Conservation (phyloP, 176 grass and related monocot genomes). For the Canna indica region DNA sequence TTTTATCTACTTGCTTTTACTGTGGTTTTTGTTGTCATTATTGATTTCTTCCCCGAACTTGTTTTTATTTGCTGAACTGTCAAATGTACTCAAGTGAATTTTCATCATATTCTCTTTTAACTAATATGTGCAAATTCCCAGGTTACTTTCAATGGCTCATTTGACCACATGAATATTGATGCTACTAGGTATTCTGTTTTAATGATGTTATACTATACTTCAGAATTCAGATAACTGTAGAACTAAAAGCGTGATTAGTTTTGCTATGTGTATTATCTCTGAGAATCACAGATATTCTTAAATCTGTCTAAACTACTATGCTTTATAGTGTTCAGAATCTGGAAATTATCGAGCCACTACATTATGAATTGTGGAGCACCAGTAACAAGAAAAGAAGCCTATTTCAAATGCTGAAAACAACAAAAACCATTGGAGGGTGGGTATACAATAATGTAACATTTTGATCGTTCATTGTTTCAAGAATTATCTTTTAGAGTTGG, state of each 20-base stretch:
- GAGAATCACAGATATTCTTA: neutral
- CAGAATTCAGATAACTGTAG: slow-evolving; percentile 1
- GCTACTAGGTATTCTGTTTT: slow-evolving; percentile 68
- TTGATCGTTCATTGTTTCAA: neutral
- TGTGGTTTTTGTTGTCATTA: too few species aligned
- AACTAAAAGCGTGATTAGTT: neutral
- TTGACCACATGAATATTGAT: slow-evolving; percentile 94
- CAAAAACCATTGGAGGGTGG: slow-evolving; percentile 91
- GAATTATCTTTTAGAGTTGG: neutral
- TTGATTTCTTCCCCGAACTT: neutral
- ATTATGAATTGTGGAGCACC: slow-evolving; percentile 72
- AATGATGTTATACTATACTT: neutral
- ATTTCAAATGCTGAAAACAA: slow-evolving; percentile 92
- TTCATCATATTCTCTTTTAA: neutral
- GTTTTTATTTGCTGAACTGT: neutral
- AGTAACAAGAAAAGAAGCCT: slow-evolving; percentile 95
- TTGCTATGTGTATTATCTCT: slow-evolving; percentile 6
- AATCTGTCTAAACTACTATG: slow-evolving; percentile 8
- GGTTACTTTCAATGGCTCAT: slow-evolving; percentile 96
- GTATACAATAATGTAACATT: slow-evolving; percentile 26
- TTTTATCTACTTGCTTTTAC: neutral
- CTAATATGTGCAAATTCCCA: slow-evolving; percentile 10
- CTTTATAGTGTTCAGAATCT: slow-evolving; percentile 68
- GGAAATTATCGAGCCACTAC: slow-evolving; percentile 93
- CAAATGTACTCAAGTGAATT: neutral